Evolutionary conservation across 345 rosid species (phyloP), one percentile per base, ranked within the genome.

Genomic region (Alliaria petiolata): DNA sequence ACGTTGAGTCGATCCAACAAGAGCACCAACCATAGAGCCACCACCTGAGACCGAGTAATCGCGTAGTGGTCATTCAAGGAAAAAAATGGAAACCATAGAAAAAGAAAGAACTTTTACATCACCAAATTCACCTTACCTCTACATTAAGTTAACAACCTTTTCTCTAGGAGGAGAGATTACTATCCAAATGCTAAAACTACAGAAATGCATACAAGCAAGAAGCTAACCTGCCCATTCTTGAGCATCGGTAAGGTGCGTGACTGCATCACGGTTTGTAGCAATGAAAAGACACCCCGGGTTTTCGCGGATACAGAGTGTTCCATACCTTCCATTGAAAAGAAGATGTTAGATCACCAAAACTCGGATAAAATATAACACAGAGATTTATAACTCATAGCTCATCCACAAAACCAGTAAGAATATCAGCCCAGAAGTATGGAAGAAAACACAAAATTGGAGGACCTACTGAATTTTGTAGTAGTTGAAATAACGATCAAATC

Each of bases 1-100:
- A 30, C 84, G 91, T 79, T 91, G 91, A 72, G 89, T 84, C 2
- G 97, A 89, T 65, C 95, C 96, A 17, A 76, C 53, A 10, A 91
- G 38, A 40, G 97, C 99, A 76, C 97, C 99, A 65, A 89, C 96
- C 99, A 95, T 91, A 49, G 93, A 88, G 46, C 97, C 99, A 14
- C 96, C 99, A 63, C 97, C 99, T 93, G 80, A 77, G 62, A 81
- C 34, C 31, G 47, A 75, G 36, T 45, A 25, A 55, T 46, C 6
- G n/a, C 33, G 39, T 13, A 15, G 8, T 26, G 8, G 9, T 30
- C 9, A 9, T 33, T 49, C 67, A 60, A 0, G 17, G 38, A 22
- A 53, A 61, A 2, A n/a, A 3, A 70, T 9, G n/a, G 43, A 28
- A 10, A 62, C 22, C 43, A 15, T 31, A 64, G 12, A 33, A 7